These are phyloP conservation scores for Blumeriella jaapii DNA, from an alignment of 2,329 filamentous ascomycete genomes.

Conservation along the genomic window DNA sequence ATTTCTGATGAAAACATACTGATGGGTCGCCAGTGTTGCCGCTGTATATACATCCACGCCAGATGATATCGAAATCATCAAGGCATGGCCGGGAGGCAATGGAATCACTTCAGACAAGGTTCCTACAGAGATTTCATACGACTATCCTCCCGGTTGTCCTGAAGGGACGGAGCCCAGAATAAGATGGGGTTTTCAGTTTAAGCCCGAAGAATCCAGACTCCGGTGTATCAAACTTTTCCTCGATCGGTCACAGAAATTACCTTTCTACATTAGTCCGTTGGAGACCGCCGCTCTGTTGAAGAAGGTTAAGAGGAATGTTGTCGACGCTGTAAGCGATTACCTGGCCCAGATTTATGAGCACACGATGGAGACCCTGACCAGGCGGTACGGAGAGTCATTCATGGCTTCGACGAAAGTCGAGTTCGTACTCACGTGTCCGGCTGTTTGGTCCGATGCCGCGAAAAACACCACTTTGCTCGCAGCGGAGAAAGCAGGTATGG, in stretches of 20 bases:
- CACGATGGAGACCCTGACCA: slow-evolving; percentile 65
- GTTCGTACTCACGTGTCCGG: slow-evolving; percentile 71
- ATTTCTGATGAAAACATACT: slow-evolving; percentile 4
- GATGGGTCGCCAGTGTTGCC: slow-evolving; percentile 41
- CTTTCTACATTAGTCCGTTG: slow-evolving; percentile 66
- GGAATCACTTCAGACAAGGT: slow-evolving; percentile 85
- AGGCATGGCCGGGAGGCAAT: slow-evolving; percentile 74
- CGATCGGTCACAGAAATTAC: slow-evolving; percentile 68
- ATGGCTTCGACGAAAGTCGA: slow-evolving; percentile 66
- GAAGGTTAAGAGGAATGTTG: slow-evolving; percentile 62
- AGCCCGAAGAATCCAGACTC: slow-evolving; percentile 62
- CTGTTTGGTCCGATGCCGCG: slow-evolving; percentile 77
- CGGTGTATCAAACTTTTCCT: slow-evolving; percentile 79
- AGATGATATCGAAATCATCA: slow-evolving; percentile 74
- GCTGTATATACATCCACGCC: slow-evolving; percentile 65
- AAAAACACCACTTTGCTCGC: slow-evolving; percentile 73
- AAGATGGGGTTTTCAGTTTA: slow-evolving; percentile 79
- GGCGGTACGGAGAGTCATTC: slow-evolving; percentile 66
- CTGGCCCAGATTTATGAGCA: slow-evolving; percentile 65
- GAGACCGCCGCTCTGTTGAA: slow-evolving; percentile 69
- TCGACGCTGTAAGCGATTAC: slow-evolving; percentile 71
- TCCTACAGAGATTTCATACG: slow-evolving; percentile 61
- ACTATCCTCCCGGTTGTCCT: slow-evolving; percentile 31
- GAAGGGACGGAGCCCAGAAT: slow-evolving; percentile 35
- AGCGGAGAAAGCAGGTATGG: slow-evolving; percentile 70